Evolutionary conservation across 495 filamentous ascomycete genomes (phyloP).

Genomic region (Daldinia caldariorum): DNA sequence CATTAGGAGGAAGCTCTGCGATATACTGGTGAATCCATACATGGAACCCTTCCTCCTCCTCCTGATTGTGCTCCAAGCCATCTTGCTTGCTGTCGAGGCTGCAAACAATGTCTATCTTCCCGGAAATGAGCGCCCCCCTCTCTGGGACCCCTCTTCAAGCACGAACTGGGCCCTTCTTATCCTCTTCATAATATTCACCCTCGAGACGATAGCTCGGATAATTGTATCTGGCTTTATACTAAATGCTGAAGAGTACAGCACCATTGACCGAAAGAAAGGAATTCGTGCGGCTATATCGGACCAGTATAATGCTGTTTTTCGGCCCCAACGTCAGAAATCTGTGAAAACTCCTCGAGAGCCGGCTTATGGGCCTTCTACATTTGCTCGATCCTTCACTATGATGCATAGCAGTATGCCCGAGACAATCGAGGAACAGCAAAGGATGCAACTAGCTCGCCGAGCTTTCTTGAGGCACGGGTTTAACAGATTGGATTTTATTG

Average conservation of each 20-base stretch:
- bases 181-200: slow-evolving; percentile 90
- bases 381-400: slow-evolving; percentile 85
- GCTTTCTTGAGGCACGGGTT: slow-evolving; percentile 95
- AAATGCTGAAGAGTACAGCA: slow-evolving; percentile 87
- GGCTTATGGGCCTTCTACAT: slow-evolving; percentile 69
- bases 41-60: slow-evolving; percentile 88
- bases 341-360: slow-evolving; percentile 56
- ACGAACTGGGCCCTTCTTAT: slow-evolving; percentile 84
- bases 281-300: slow-evolving; percentile 76
- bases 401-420: slow-evolving; percentile 67
- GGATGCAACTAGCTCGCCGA: slow-evolving; percentile 83
- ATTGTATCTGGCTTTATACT: slow-evolving; percentile 93
- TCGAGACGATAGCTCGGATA: slow-evolving; percentile 81
- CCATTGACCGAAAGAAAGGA: slow-evolving; percentile 75
- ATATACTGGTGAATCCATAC: slow-evolving; percentile 86
- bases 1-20: slow-evolving; percentile 78
- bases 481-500: slow-evolving; percentile 94
- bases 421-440: slow-evolving; percentile 81
- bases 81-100: slow-evolving; percentile 85
- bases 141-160: slow-evolving; percentile 70
- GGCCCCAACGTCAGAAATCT: slow-evolving; percentile 77
- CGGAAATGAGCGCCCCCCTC: slow-evolving; percentile 55
- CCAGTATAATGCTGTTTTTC: slow-evolving; percentile 80
- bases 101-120: slow-evolving; percentile 70
- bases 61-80: slow-evolving; percentile 86